Conservation (phyloP, 257 asterid species). For the Solanum etuberosum region DNA sequence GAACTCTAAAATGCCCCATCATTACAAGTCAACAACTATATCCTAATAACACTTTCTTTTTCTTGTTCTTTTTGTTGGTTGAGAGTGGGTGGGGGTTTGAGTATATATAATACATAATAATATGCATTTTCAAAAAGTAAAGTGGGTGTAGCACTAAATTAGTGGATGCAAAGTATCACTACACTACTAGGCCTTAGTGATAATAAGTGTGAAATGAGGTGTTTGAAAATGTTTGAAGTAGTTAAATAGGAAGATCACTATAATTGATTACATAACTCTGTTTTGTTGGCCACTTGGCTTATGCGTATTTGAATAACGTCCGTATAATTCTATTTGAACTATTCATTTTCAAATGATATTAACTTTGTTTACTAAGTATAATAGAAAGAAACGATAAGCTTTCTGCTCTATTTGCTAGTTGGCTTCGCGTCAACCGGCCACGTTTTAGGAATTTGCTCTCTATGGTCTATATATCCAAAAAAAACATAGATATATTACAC, state of each 20-base stretch:
- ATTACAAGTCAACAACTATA: background rate
- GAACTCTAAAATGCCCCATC: background rate
- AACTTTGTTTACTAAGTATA: background rate
- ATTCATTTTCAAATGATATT: background rate
- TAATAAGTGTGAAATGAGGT: background rate
- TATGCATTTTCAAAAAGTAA: background rate
- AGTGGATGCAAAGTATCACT: background rate
- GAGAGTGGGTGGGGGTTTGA: background rate
- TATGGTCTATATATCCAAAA: background rate
- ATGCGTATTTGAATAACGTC: too few species aligned
- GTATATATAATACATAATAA: background rate
- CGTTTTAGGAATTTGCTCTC: background rate
- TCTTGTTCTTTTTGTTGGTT: background rate
- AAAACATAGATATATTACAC: background rate
- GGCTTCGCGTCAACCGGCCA: background rate
- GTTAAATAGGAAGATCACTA: background rate
- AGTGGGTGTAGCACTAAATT: background rate
- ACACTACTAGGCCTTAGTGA: background rate
- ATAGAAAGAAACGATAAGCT: background rate
- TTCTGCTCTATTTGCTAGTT: background rate
- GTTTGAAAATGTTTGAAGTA: background rate
- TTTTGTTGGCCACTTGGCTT: background rate
- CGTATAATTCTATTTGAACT: background rate
- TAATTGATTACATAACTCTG: background rate
- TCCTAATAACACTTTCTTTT: background rate